Evolutionary conservation across 495 filamentous ascomycete genomes (phyloP).

Genomic region (Penicillium paradoxum): DNA sequence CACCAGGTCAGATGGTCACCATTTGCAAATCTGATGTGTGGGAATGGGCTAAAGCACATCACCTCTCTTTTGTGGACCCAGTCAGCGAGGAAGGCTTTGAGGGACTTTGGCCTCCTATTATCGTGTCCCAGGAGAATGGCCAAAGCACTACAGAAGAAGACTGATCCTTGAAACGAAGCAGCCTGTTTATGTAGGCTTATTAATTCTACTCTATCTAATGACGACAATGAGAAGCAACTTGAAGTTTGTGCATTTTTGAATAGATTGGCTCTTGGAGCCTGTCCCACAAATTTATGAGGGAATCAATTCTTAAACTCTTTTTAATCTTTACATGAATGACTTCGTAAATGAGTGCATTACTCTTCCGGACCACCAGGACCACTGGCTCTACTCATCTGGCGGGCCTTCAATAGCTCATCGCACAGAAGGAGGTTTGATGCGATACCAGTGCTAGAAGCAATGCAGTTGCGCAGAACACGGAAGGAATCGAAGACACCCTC

Average conservation of each 20-base stretch:
- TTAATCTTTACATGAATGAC: conserved; percentile 27
- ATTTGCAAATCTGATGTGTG: conserved; percentile 44
- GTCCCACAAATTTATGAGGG: conserved; percentile 4
- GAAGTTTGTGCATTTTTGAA: conserved; percentile 28
- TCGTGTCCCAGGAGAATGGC: conserved; percentile 6
- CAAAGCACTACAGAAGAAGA: conserved; percentile 10
- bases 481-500: conserved; percentile 95
- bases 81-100: conserved; percentile 46
- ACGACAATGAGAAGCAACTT: conserved; percentile 10
- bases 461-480: conserved; percentile 85
- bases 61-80: conserved; percentile 42
- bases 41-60: conserved; percentile 40
- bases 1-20: conserved; percentile 30
- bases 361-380: conserved; percentile 45
- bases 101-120: conserved; percentile 25
- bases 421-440: conserved; percentile 93
- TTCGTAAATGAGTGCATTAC: conserved; percentile 32
- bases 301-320: conserved; percentile 14
- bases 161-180: conserved; percentile 1
- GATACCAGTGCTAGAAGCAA: conserved; percentile 91
- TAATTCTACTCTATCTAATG: conserved; percentile 10
- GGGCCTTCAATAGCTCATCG: conserved; percentile 94
- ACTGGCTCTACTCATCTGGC: conserved; percentile 71
- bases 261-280: conserved; percentile 14
- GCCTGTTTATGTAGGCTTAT: conserved; percentile 4